phyloP scores from a whole-genome alignment of 768 basidiomycete genomes.

The Amylocystis lapponica region DNA sequence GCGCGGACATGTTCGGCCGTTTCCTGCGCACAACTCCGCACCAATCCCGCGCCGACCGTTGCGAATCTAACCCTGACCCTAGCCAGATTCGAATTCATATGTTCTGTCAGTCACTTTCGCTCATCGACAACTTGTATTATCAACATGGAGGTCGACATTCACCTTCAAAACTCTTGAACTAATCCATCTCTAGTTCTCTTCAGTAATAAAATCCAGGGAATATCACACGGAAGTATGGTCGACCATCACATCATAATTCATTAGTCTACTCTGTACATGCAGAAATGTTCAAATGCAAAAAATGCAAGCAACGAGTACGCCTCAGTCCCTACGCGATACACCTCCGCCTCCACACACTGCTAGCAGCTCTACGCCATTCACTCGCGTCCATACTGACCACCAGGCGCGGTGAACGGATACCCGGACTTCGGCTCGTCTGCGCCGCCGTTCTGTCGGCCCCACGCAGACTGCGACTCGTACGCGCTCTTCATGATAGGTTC shows the following conservation, averaged over 20 bases:
- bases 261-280: slow-evolving; percentile 4
- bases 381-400: slow-evolving; percentile 1
- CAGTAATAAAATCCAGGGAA: too few relatives aligned
- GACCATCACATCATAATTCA: slow-evolving; percentile 7
- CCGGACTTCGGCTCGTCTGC: background rate
- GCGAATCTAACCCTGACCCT: too few relatives aligned
- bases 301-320: slow-evolving; percentile 1
- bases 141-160: too few relatives aligned
- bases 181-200: too few relatives aligned
- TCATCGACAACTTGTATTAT: too few relatives aligned
- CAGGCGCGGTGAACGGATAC: slow-evolving; percentile 2
- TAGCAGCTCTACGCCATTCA: background rate
- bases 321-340: too few relatives aligned
- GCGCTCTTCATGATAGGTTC: slow-evolving; percentile 6
- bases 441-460: too few relatives aligned
- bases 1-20: slow-evolving; percentile 6
- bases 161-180: too few relatives aligned
- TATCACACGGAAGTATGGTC: background rate
- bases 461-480: slow-evolving; percentile 1
- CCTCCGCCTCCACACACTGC: background rate
- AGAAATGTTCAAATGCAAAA: slow-evolving; percentile 3
- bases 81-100: too few relatives aligned
- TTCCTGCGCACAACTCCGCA: background rate
- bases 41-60: slow-evolving; percentile 2
- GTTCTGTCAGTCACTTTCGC: too few relatives aligned